phyloP scores from a whole-genome alignment of 306 rosid genomes.

The Luffa acutangula region DNA sequence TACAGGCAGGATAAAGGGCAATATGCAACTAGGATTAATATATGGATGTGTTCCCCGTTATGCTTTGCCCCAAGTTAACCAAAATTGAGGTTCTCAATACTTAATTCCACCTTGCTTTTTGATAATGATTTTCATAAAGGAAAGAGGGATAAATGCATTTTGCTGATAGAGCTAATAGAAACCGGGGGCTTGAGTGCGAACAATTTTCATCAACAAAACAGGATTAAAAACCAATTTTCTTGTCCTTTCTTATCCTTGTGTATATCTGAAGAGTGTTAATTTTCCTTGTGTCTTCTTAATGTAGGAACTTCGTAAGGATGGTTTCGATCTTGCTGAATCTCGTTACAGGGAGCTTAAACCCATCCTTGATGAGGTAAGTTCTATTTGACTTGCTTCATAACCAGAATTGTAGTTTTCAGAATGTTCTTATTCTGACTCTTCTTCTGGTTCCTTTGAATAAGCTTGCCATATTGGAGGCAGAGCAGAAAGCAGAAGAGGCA shows the following conservation, averaged over 20 bases:
- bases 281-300: conserved; percentile 7
- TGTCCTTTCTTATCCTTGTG: not conserved
- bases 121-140: not conserved
- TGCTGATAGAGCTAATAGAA: not conserved
- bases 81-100: not conserved
- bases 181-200: not conserved
- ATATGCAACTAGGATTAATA: not conserved
- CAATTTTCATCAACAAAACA: not conserved
- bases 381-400: not conserved
- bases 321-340: conserved; percentile 89
- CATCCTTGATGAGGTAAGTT: conserved; percentile 82
- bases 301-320: conserved; percentile 97
- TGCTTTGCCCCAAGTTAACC: not conserved
- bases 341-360: conserved; percentile 91
- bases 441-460: conserved; percentile 17
- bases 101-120: not conserved
- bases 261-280: not conserved
- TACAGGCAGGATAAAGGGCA: not conserved
- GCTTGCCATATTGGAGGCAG: conserved; percentile 83
- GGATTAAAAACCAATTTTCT: not conserved
- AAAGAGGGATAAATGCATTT: not conserved
- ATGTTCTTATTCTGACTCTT: not conserved
- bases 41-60: not conserved
- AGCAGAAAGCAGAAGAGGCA: conserved; percentile 84
- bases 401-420: not conserved